These are phyloP conservation scores for Xerocomellus chrysenteron DNA, from an alignment of 768 basidiomycete genomes.

Conservation along the genomic window DNA sequence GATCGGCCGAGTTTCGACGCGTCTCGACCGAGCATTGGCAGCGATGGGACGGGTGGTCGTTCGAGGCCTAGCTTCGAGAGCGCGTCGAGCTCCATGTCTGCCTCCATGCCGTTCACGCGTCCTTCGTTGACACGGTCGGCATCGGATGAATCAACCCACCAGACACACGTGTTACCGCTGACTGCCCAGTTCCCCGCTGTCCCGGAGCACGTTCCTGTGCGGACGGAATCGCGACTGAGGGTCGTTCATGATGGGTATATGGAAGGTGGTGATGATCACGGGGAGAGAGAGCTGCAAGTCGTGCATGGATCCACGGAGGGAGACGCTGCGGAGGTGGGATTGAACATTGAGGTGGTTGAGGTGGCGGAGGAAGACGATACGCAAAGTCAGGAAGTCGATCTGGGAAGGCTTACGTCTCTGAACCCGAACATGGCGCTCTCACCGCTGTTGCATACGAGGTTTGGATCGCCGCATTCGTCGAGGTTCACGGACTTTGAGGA, in stretches of 20 bases:
- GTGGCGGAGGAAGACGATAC: constrained; percentile 10
- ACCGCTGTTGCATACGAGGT: constrained; percentile 42
- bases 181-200: constrained; percentile 34
- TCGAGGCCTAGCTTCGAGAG: constrained; percentile 30
- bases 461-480: constrained; percentile 40
- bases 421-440: constrained; percentile 22
- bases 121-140: constrained; percentile 20
- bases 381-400: constrained; percentile 9
- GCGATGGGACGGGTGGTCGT: constrained; percentile 18
- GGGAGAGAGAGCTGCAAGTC: constrained; percentile 16
- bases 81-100: constrained; percentile 15
- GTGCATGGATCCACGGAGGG: constrained; percentile 22
- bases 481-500: constrained; percentile 31
- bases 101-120: constrained; percentile 16
- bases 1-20: constrained; percentile 20
- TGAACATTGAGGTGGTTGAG: constrained; percentile 17
- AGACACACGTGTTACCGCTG: constrained; percentile 18
- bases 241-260: constrained; percentile 28
- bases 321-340: not conserved
- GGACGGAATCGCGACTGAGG: constrained; percentile 32
- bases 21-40: constrained; percentile 20
- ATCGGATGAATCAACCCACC: constrained; percentile 26
- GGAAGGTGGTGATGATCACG: constrained; percentile 20
- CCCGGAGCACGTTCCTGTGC: constrained; percentile 28
- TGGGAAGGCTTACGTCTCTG: not conserved